phyloP scores from a whole-genome alignment of 2,329 filamentous ascomycete species.

The Aspergillus melleus region DNA sequence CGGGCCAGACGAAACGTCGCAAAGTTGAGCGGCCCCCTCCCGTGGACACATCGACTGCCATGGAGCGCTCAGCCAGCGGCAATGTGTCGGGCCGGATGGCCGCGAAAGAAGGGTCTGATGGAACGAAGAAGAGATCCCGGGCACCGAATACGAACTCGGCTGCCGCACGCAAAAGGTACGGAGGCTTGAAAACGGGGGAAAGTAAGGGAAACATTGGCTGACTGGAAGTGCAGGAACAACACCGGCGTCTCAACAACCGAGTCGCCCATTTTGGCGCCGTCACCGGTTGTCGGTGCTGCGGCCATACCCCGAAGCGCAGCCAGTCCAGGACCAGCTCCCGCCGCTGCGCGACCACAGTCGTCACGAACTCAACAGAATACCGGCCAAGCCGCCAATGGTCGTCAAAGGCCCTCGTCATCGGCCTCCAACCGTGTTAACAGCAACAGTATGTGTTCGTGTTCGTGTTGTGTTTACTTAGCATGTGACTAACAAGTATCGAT shows the following conservation, averaged over 20 bases:
- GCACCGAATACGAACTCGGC: slow-evolving; percentile 65
- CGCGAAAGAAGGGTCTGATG: slow-evolving; percentile 67
- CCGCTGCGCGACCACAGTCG: slow-evolving; percentile 62
- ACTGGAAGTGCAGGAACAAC: slow-evolving; percentile 40
- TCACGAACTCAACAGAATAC: slow-evolving; percentile 76
- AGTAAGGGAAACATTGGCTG: neutral
- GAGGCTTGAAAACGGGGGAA: neutral
- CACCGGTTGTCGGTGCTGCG: slow-evolving; percentile 70
- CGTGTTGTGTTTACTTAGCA: slow-evolving; percentile 22
- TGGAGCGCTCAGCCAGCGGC: slow-evolving; percentile 44
- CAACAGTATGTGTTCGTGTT: slow-evolving; percentile 43
- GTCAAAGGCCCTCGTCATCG: slow-evolving; percentile 61
- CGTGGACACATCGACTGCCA: slow-evolving; percentile 34
- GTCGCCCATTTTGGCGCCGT: slow-evolving; percentile 72
- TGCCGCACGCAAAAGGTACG: slow-evolving; percentile 70
- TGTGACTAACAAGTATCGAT: slow-evolving; percentile 22
- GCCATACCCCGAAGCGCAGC: slow-evolving; percentile 56
- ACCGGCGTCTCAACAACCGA: slow-evolving; percentile 54
- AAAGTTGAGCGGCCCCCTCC: slow-evolving; percentile 71
- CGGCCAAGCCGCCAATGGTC: slow-evolving; percentile 57
- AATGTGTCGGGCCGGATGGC: slow-evolving; percentile 33
- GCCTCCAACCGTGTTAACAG: slow-evolving; percentile 61
- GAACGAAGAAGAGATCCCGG: slow-evolving; percentile 69
- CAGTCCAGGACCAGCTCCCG: slow-evolving; percentile 60
- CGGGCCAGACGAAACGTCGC: slow-evolving; percentile 67